Evolutionary conservation across 495 filamentous ascomycete genomes (phyloP).

Genomic region (Cercophora scortea): DNA sequence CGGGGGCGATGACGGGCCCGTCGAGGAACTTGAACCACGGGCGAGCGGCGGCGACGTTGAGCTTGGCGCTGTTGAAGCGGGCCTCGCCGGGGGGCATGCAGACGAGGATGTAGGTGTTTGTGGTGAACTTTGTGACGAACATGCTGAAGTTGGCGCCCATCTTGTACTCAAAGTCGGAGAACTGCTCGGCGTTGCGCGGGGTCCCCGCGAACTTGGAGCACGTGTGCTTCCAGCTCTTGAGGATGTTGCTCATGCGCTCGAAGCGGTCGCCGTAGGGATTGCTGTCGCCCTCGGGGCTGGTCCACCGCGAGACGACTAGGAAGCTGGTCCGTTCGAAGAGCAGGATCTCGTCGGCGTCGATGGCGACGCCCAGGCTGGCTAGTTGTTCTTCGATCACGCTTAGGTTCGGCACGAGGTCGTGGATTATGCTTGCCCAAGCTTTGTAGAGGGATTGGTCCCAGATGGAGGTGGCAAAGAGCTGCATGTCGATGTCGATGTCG

Average conservation of each 20-base stretch:
- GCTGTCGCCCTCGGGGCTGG: conserved; percentile 57
- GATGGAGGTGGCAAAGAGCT: conserved; percentile 85
- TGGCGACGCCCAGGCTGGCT: conserved; percentile 63
- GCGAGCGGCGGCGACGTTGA: conserved; percentile 81
- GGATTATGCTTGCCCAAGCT: conserved; percentile 95
- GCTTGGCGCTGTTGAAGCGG: conserved; percentile 75
- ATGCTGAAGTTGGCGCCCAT: conserved; percentile 66
- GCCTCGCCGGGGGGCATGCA: conserved; percentile 83
- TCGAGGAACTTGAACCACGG: conserved; percentile 63
- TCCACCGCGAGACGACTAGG: conserved; percentile 82
- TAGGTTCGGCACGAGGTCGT: conserved; percentile 90
- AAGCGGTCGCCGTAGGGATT: conserved; percentile 91
- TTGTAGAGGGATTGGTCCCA: conserved; percentile 99
- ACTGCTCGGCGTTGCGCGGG: conserved; percentile 50
- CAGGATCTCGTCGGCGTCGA: conserved; percentile 88
- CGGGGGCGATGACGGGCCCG: conserved; percentile 21
- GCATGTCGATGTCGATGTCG: conserved; percentile 54
- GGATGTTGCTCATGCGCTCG: conserved; percentile 90
- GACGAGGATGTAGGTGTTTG: conserved; percentile 91
- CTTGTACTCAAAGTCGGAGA: conserved; percentile 46
- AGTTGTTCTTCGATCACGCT: conserved; percentile 82
- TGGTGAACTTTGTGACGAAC: conserved; percentile 86
- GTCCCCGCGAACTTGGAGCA: conserved; percentile 44
- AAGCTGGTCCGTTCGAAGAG: conserved; percentile 95
- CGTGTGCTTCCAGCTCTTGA: conserved; percentile 91